These are phyloP conservation scores for Exophiala spinifera DNA, from an alignment of 2,329 filamentous ascomycete genomes.

Conservation along the genomic window DNA sequence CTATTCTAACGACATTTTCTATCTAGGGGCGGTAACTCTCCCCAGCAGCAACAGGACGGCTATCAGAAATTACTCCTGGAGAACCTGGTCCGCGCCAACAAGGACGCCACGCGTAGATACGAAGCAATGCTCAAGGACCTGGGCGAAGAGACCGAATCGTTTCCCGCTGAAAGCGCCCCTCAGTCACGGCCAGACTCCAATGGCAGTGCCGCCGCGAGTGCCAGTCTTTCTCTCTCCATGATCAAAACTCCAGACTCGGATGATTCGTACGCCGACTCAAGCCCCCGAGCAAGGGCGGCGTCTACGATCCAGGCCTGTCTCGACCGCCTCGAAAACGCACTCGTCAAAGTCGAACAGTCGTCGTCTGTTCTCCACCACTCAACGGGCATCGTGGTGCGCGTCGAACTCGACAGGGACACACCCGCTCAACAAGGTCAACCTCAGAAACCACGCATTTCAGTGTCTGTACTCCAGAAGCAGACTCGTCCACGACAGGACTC, in stretches of 20 bases:
- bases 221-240: not conserved
- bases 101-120: slow-evolving; percentile 10
- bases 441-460: not conserved
- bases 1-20: not conserved
- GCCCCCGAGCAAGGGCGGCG: not conserved
- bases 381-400: not conserved
- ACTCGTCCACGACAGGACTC: not conserved
- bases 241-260: not conserved
- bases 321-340: slow-evolving; percentile 3
- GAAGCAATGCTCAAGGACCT: slow-evolving; percentile 1
- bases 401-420: slow-evolving; percentile 10
- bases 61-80: slow-evolving; percentile 8
- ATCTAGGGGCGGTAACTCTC: not conserved
- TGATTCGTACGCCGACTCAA: not conserved
- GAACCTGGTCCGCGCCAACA: slow-evolving; percentile 9
- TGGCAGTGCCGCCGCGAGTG: not conserved
- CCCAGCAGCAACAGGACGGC: not conserved
- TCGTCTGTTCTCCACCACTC: not conserved
- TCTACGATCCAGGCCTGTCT: slow-evolving; percentile 1
- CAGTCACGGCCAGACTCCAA: not conserved
- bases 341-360: slow-evolving; percentile 9
- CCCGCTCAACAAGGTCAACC: not conserved
- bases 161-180: not conserved
- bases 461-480: slow-evolving; percentile 2
- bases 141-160: not conserved